Evolutionary conservation across 2,329 filamentous ascomycete species (phyloP), one percentile per base, ranked within the genome.

Genomic region (Cordyceps cicadae): DNA sequence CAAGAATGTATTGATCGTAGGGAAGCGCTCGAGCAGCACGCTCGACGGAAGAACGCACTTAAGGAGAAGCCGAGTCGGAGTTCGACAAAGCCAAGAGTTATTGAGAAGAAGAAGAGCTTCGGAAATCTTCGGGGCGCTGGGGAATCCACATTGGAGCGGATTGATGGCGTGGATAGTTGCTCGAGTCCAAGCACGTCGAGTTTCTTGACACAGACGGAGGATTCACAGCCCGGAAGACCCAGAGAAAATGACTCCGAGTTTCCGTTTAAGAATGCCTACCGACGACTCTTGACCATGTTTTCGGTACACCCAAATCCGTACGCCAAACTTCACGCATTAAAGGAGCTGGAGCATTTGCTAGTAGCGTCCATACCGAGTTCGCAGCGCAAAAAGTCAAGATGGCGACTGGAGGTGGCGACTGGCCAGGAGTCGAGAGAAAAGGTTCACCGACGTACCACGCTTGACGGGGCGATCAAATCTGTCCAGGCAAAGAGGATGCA

Each of bases 241-340:
- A 61, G 45, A 48, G 59, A 61, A 21, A 39, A 53, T 9, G 53
- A 61, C 2, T 64, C 74, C 2, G 85, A 89, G 45, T 96, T 96
- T 67, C 89, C 90, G 0, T 97, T 93, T 70, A 85, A 85, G 56
- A 84, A 86, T 65, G 89, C 92, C 0, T 97, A 96, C 69, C 81
- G 86, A 65, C 86, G 87, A 14, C 79, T 97, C 1, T 79, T 97
- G 37, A 86, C 85, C 64, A 92, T 91, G 76, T 96, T 99, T 66
- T 91, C 90, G 48, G 89, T 92, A 4, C 90, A 95, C 65, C 89
- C 90, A 0, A 96, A 94, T 69, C 94, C 94, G 0, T 89, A 89
- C 66, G 82, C 85, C 24, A 99, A 99, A 73, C 81, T 99, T 14
- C 87, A 88, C 65, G 88, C 90, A 0, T 78, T 97, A 5, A 86